A percentile compares a stretch with the other conserved stretches of the same genome.
Evolutionary conservation across 441 rosid species (phyloP).

Genomic region (Pelargonium exstipulatum): DNA sequence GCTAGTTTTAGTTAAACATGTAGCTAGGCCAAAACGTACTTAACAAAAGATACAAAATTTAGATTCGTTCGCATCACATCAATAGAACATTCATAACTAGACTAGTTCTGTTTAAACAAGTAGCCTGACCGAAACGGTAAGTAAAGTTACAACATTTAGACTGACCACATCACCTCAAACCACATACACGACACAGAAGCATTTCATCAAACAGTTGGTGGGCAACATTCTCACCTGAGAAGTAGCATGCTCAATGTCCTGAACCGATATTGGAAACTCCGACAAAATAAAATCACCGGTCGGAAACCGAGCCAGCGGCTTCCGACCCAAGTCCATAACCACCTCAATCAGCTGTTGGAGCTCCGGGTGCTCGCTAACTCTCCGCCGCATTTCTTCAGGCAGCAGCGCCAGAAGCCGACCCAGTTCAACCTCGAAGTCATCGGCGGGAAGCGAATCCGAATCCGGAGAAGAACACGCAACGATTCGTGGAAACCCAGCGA

Average conservation of each 20-base stretch:
- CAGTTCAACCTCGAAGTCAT: constrained; percentile 53
- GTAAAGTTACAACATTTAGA: too few species aligned
- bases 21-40: too few species aligned
- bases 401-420: constrained; percentile 60
- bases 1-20: too few species aligned
- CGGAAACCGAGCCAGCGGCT: constrained; percentile 81
- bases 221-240: constrained; percentile 46
- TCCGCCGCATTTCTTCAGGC: constrained; percentile 59
- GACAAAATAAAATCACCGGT: constrained; percentile 69
- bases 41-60: too few species aligned
- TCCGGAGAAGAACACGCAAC: constrained; percentile 22
- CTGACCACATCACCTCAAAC: constrained; percentile 2
- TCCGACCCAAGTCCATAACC: constrained; percentile 86
- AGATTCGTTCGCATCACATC: too few species aligned
- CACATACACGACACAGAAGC: not conserved
- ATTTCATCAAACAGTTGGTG: constrained; percentile 17
- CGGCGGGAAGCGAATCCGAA: constrained; percentile 27
- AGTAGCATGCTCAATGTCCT: constrained; percentile 58
- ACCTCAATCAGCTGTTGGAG: constrained; percentile 60
- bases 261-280: constrained; percentile 43
- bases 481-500: constrained; percentile 18
- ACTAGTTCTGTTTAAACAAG: too few species aligned
- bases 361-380: constrained; percentile 54
- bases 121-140: too few species aligned
- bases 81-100: too few species aligned